Evolutionary conservation across 352 stramenopile species (phyloP).

Genomic region (Globisporangium cederbergense): DNA sequence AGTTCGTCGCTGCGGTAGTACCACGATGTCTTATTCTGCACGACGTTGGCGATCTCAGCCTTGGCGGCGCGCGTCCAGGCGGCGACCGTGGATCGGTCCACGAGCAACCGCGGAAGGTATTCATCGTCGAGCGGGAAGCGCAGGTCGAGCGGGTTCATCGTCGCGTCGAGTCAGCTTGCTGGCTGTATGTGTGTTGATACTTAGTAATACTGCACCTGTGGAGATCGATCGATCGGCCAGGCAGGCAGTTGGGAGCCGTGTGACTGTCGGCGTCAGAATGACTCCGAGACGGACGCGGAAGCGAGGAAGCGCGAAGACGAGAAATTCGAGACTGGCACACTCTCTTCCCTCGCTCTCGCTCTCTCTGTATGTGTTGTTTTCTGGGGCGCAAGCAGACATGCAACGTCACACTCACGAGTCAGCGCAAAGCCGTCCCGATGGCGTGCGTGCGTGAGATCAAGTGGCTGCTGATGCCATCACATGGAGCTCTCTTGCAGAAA

Average conservation of each 20-base stretch:
- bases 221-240: no score
- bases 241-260: neutral
- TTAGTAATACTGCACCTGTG: neutral
- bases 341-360: no score
- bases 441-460: no score
- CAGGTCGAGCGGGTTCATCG: constrained; percentile 11
- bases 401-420: no score
- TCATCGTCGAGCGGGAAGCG: constrained; percentile 13
- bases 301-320: neutral
- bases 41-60: constrained; percentile 30
- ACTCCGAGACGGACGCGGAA: neutral
- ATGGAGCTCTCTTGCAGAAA: no score
- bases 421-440: no score
- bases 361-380: no score
- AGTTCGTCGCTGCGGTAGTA: constrained; percentile 36
- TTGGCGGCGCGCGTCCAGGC: constrained; percentile 30
- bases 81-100: constrained; percentile 15
- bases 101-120: constrained; percentile 11
- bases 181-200: neutral
- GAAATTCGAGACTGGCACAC: constrained; percentile 2
- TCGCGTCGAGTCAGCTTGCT: neutral
- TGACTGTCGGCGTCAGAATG: neutral
- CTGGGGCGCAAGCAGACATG: no score
- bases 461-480: no score
- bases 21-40: constrained; percentile 36